Conservation (phyloP, 1,284 basidiomycete species). For the Tausonia pullulans region DNA sequence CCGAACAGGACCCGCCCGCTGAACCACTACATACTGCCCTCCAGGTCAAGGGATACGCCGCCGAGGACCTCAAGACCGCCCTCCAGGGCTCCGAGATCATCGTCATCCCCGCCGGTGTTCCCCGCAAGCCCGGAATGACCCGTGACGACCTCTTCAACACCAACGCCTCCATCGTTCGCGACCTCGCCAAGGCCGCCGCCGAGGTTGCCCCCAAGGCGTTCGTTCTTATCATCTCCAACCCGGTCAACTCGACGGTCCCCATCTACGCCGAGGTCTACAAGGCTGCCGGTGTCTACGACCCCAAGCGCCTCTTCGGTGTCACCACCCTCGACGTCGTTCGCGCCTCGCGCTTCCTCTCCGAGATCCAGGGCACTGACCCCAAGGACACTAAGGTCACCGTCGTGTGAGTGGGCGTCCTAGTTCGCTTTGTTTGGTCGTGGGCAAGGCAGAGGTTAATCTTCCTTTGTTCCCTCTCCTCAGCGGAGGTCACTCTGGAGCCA, state of each 20-base stretch:
- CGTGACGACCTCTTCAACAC: constrained; percentile 95
- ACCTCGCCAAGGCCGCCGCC: constrained; percentile 82
- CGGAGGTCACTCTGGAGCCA: constrained; percentile 92
- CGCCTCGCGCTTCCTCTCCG: constrained; percentile 85
- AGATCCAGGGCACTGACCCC: constrained; percentile 54
- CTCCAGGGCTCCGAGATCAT: constrained; percentile 79
- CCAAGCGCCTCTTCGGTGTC: constrained; percentile 92
- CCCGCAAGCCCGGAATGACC: constrained; percentile 78
- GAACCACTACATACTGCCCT: constrained; percentile 23
- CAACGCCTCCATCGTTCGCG: constrained; percentile 94
- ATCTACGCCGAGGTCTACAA: constrained; percentile 93
- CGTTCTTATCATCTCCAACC: constrained; percentile 91
- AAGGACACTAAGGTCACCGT: constrained; percentile 55
- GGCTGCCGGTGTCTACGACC: constrained; percentile 80
- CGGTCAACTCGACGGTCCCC: constrained; percentile 94
- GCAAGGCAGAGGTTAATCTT: not conserved
- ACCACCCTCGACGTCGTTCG: constrained; percentile 97
- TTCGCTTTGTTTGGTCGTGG: not conserved
- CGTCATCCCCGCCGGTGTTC: constrained; percentile 94
- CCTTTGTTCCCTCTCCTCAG: not conserved
- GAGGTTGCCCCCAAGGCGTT: constrained; percentile 78
- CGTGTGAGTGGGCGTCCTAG: not conserved
- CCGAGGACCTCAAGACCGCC: constrained; percentile 54
- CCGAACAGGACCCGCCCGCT: too few relatives aligned
- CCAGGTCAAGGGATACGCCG: constrained; percentile 59